These are phyloP conservation scores for Boletus rex-veris DNA, from an alignment of 768 basidiomycete species.

Conservation along the genomic window DNA sequence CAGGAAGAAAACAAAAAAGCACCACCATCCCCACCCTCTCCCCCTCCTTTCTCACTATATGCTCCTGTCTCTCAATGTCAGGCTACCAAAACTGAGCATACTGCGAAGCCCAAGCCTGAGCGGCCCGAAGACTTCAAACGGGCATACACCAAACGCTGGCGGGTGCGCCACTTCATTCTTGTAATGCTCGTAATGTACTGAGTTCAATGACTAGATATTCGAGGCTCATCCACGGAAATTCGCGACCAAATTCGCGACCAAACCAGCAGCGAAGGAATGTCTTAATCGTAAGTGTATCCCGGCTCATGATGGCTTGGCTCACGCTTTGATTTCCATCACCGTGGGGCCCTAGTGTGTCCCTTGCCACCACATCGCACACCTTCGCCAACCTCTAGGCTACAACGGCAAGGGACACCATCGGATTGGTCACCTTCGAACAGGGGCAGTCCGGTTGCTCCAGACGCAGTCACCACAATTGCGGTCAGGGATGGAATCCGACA, in stretches of 20 bases:
- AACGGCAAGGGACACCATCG: constrained; percentile 28
- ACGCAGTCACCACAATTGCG: neutral
- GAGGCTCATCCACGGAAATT: constrained; percentile 15
- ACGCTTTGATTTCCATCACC: neutral
- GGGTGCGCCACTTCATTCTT: constrained; percentile 10
- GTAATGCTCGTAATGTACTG: neutral
- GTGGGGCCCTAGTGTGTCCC: neutral
- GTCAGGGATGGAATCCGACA: neutral
- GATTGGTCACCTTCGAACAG: constrained; percentile 28
- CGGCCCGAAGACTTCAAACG: constrained; percentile 11
- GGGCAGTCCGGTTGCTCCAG: constrained; percentile 14
- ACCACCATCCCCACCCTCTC: constrained; percentile 4
- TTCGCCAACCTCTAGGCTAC: constrained; percentile 2
- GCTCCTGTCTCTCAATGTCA: constrained; percentile 1
- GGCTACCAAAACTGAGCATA: neutral
- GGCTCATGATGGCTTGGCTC: neutral
- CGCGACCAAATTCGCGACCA: constrained; percentile 5
- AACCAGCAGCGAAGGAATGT: constrained; percentile 5
- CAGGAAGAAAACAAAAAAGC: constrained; percentile 21
- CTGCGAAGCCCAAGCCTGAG: constrained; percentile 4
- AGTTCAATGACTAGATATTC: constrained; percentile 9
- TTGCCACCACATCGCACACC: constrained; percentile 6
- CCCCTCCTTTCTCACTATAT: constrained; percentile 1
- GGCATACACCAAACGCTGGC: constrained; percentile 25
- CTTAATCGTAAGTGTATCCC: constrained; percentile 9